Evolutionary conservation across 176 grass and related monocot genomes (phyloP).

Genomic region (Paspalum vaginatum): DNA sequence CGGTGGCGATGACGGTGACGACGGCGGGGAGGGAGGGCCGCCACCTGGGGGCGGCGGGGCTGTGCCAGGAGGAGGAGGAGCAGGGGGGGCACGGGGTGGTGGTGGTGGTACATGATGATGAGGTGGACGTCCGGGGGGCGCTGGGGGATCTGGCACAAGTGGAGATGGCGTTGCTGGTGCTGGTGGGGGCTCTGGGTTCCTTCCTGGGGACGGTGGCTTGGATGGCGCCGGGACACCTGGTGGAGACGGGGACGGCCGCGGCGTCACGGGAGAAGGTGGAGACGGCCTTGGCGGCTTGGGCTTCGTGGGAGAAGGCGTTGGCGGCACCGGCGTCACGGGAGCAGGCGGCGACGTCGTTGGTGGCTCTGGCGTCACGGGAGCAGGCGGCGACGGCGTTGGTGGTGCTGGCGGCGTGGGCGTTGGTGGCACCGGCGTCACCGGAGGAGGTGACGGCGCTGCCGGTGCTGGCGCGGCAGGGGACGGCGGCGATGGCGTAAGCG

Average conservation of each 20-base stretch:
- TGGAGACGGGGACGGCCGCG: not conserved
- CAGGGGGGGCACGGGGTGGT: not conserved
- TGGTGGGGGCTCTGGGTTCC: not conserved
- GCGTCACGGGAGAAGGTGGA: not conserved
- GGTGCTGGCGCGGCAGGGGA: not conserved
- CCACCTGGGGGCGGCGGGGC: slow-evolving; percentile 20
- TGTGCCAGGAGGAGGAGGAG: not conserved
- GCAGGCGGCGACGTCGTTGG: not conserved
- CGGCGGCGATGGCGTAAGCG: not conserved
- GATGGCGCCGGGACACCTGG: not conserved
- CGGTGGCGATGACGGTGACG: not conserved
- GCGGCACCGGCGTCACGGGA: not conserved
- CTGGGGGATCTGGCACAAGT: not conserved
- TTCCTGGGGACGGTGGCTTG: not conserved
- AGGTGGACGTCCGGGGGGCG: not conserved
- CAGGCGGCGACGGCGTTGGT: not conserved
- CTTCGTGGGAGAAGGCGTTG: not conserved
- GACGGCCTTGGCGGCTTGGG: not conserved
- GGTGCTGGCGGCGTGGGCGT: not conserved
- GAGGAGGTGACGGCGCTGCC: not conserved
- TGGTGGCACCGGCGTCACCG: not conserved
- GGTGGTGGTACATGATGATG: not conserved
- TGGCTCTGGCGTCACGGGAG: not conserved
- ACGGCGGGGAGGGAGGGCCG: too few relatives aligned
- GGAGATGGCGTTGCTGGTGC: not conserved